Conservation (phyloP, 108 stramenopile species). For the Ochromonas danica region DNA sequence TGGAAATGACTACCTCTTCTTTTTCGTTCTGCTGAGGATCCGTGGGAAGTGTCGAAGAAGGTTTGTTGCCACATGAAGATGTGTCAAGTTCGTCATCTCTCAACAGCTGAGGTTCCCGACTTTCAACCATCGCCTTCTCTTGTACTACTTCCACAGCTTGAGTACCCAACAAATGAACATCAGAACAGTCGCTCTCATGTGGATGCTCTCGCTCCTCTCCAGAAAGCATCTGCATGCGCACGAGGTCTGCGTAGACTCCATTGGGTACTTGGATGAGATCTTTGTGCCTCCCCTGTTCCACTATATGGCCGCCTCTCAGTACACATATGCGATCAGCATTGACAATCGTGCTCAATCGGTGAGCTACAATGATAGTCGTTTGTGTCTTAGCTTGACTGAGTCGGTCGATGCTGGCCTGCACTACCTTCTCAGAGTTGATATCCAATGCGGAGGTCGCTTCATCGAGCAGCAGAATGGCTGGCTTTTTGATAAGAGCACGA, state of each 20-base stretch:
- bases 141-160: no score
- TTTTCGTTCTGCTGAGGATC: no score
- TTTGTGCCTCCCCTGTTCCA: conserved; percentile 76
- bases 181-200: no score
- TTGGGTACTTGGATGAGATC: conserved; percentile 1
- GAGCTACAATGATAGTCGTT: conserved; percentile 89
- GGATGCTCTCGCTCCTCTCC: no score
- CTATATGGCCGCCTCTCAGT: conserved; percentile 69
- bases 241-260: conserved; percentile 25
- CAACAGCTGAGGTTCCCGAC: no score
- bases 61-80: no score
- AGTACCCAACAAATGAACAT: no score
- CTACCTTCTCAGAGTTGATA: conserved; percentile 60
- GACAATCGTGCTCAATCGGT: conserved; percentile 85
- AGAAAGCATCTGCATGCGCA: conserved; percentile 13
- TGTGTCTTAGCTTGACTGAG: conserved; percentile 8
- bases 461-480: conserved; percentile 76
- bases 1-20: no score
- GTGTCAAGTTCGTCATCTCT: no score
- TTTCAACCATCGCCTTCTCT: no score
- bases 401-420: conserved; percentile 44
- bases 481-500: conserved; percentile 70
- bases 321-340: conserved; percentile 88
- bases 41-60: no score
- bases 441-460: conserved; percentile 83